Evolutionary conservation across 2,329 filamentous ascomycete species (phyloP).

Genomic region (Xenoacremonium recifei): DNA sequence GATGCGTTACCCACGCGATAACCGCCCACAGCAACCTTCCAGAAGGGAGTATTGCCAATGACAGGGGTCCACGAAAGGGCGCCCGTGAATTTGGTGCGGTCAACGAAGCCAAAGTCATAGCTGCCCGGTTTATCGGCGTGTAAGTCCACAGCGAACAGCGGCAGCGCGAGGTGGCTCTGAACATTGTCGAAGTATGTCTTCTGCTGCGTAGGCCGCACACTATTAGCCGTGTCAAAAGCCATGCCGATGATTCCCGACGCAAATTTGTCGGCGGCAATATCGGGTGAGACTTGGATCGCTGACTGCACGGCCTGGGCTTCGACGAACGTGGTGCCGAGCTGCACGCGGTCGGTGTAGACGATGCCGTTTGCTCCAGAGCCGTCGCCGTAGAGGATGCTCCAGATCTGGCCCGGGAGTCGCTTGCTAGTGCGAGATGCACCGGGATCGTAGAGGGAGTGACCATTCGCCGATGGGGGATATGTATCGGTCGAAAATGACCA

Average conservation of each 20-base stretch:
- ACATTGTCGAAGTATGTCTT: slow-evolving; percentile 37
- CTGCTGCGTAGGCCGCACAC: slow-evolving; percentile 29
- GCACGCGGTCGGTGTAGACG: slow-evolving; percentile 65
- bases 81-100: slow-evolving; percentile 56
- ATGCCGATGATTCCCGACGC: slow-evolving; percentile 36
- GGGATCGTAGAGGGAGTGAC: slow-evolving; percentile 59
- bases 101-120: slow-evolving; percentile 49
- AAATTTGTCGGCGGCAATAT: slow-evolving; percentile 34
- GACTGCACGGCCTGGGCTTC: slow-evolving; percentile 64
- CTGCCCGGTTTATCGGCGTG: slow-evolving; percentile 30
- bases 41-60: slow-evolving; percentile 55
- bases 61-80: slow-evolving; percentile 54
- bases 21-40: slow-evolving; percentile 57
- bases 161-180: slow-evolving; percentile 22
- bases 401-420: slow-evolving; percentile 41
- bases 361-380: slow-evolving; percentile 60
- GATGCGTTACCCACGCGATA: slow-evolving; percentile 48
- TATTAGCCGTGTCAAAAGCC: slow-evolving; percentile 32
- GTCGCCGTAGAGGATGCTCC: slow-evolving; percentile 65
- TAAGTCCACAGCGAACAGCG: slow-evolving; percentile 38
- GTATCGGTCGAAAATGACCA: slow-evolving; percentile 68
- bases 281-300: slow-evolving; percentile 54
- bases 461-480: slow-evolving; percentile 40
- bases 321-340: slow-evolving; percentile 58
- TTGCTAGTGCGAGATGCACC: slow-evolving; percentile 40